Conservation (phyloP, 2,329 filamentous ascomycete species). For the Tolypocladium tropicale region DNA sequence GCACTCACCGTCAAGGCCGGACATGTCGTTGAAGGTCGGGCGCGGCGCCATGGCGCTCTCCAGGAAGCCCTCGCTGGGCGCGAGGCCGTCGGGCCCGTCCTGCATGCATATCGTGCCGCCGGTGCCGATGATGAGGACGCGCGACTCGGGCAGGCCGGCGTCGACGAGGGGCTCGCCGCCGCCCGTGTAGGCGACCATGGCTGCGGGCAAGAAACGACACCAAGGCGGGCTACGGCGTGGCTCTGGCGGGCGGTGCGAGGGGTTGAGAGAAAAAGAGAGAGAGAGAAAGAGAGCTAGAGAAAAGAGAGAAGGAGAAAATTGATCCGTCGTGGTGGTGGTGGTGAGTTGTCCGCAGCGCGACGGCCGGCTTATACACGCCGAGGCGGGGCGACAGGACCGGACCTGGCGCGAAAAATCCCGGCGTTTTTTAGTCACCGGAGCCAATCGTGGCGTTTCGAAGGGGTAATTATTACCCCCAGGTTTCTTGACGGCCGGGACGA, state of each 20-base stretch:
- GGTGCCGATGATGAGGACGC: slow-evolving; percentile 84
- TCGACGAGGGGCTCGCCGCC: slow-evolving; percentile 4
- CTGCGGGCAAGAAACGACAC: not conserved
- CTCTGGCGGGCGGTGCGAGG: not conserved
- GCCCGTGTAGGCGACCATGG: not conserved
- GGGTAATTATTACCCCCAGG: not conserved
- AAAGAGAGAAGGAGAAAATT: no score
- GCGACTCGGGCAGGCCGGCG: slow-evolving; percentile 53
- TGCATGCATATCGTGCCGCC: slow-evolving; percentile 90
- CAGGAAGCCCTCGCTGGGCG: slow-evolving; percentile 72
- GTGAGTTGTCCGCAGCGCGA: no score
- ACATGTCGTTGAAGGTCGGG: slow-evolving; percentile 71
- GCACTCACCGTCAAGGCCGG: slow-evolving; percentile 8
- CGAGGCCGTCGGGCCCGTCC: slow-evolving; percentile 65
- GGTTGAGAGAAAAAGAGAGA: not conserved
- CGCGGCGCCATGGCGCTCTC: slow-evolving; percentile 72
- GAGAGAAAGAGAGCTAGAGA: no score
- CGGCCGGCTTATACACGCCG: not conserved
- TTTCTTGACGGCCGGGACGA: no score
- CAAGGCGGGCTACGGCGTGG: not conserved
- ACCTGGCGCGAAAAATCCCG: not conserved
- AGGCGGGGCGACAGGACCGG: not conserved
- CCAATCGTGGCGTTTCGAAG: not conserved
- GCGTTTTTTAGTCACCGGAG: not conserved
- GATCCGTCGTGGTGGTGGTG: no score